phyloP scores from a whole-genome alignment of 257 asterid genomes.

The Asclepias syriaca region DNA sequence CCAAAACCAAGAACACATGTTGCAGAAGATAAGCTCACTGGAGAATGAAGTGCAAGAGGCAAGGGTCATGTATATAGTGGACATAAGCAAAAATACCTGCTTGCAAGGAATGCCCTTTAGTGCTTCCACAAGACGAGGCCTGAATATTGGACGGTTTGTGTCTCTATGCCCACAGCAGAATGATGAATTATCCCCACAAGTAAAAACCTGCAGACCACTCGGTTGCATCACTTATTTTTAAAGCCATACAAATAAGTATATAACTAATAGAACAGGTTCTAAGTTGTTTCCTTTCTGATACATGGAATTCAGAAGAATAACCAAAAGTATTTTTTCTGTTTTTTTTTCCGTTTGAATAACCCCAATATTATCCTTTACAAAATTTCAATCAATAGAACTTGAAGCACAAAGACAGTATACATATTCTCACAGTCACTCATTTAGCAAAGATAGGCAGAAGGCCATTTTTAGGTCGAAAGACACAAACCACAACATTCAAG shows the following conservation, averaged over 20 bases:
- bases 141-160: constrained; percentile 62
- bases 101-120: constrained; percentile 60
- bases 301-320: not conserved
- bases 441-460: not conserved
- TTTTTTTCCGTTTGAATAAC: not conserved
- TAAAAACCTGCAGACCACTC: constrained; percentile 54
- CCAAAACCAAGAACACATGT: not conserved
- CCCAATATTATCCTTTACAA: not conserved
- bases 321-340: too few relatives aligned
- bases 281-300: not conserved
- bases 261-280: not conserved
- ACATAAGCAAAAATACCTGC: constrained; percentile 40
- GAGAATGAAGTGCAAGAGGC: not conserved
- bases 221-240: constrained; percentile 4
- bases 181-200: constrained; percentile 83
- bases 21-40: not conserved
- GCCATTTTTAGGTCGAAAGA: not conserved
- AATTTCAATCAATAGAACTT: not conserved
- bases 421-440: not conserved
- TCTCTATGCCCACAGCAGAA: constrained; percentile 80
- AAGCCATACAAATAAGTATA: not conserved
- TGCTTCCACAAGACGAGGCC: constrained; percentile 75
- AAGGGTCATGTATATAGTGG: not conserved
- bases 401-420: not conserved
- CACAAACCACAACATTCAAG: not conserved